Conservation (phyloP, 2,329 filamentous ascomycete genomes). For the Teratosphaeria epicoccoides region DNA sequence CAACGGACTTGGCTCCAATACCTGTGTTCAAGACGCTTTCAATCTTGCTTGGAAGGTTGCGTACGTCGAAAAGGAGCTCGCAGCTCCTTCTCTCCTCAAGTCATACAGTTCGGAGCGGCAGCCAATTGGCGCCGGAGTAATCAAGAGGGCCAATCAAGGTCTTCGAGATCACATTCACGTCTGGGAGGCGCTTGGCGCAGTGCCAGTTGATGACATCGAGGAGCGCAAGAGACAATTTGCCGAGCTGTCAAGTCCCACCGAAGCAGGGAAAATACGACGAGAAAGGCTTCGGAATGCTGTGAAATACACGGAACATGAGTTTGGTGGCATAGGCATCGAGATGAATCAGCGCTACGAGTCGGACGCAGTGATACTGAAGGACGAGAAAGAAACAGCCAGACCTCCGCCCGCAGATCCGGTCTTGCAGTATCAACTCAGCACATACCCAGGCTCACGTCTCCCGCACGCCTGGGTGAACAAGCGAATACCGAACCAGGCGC, state of each 20-base stretch:
- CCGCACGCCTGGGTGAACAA: slow-evolving; percentile 55
- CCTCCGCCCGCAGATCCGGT: slow-evolving; percentile 16
- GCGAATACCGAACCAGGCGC: slow-evolving; percentile 31
- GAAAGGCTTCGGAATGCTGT: slow-evolving; percentile 21
- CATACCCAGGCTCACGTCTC: slow-evolving; percentile 49
- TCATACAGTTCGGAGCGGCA: slow-evolving; percentile 27
- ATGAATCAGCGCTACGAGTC: slow-evolving; percentile 49
- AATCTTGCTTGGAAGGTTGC: slow-evolving; percentile 31
- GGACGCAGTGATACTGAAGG: slow-evolving; percentile 24
- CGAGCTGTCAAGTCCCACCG: slow-evolving; percentile 19
- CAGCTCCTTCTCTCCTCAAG: slow-evolving; percentile 18
- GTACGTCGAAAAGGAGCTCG: slow-evolving; percentile 21
- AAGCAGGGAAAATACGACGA: slow-evolving; percentile 29
- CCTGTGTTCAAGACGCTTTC: slow-evolving; percentile 34
- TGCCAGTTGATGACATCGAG: slow-evolving; percentile 14
- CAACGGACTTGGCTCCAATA: slow-evolving; percentile 49
- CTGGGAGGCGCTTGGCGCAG: slow-evolving; percentile 22
- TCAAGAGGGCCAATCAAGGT: slow-evolving; percentile 48
- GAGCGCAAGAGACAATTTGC: slow-evolving; percentile 20
- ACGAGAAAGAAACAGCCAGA: slow-evolving; percentile 17
- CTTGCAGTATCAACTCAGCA: slow-evolving; percentile 26
- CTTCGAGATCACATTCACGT: slow-evolving; percentile 40
- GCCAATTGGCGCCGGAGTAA: slow-evolving; percentile 37
- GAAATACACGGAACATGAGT: slow-evolving; percentile 27
- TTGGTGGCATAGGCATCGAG: slow-evolving; percentile 47